Base-by-base conservation (phyloP, 768 basidiomycete genomes). In the Podaxis rugospora region DNA sequence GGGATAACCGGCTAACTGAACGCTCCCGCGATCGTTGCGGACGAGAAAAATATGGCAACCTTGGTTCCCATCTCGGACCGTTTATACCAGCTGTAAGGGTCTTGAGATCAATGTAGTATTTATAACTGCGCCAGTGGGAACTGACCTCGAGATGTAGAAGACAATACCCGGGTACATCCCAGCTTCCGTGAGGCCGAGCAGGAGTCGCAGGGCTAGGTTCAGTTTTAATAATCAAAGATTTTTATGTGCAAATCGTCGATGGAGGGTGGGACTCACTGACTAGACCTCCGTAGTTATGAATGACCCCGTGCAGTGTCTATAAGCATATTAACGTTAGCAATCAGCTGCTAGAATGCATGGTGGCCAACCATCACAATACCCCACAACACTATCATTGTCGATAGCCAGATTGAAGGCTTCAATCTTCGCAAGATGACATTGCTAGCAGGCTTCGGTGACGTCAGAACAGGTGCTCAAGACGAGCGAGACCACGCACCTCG, bases 11-110 rank as follows among this genome's bases (percentile, higher is more conserved):
- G 68, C 78, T 55, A 55, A 86, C 88, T 85, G 71, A 90, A 90
- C 13, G 87, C 88, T 23, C 91, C 92, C 4, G 90, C 84, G 28
- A 89, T 78, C 0, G 91, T 92, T 1, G 90, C 89, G 28, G 90
- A 88, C 2, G 87, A 85, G 73, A 92, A 92, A 75, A 94, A 94
- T 14, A 87, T 62, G 0, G 90, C 88, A 23, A 89, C 75, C 36
- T 90, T 84, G 35, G 82, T 77, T 14, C 88, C 90, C 65, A 89
- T 80, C 66, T 94, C 92, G 10, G 83, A 80, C 27, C 89, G 84
- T 67, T 84, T 87, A 71, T 93, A 93, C 90, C 92, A 93, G 66
- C 87, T 89, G 58, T 18, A 39, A 50, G n/a, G 11, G 9, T 18
- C 40, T 37, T 5, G 28, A 36, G 50, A 10, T 52, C 35, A 42